These are phyloP conservation scores for Boletus subparvulus DNA, from an alignment of 768 basidiomycete genomes.

Conservation along the genomic window DNA sequence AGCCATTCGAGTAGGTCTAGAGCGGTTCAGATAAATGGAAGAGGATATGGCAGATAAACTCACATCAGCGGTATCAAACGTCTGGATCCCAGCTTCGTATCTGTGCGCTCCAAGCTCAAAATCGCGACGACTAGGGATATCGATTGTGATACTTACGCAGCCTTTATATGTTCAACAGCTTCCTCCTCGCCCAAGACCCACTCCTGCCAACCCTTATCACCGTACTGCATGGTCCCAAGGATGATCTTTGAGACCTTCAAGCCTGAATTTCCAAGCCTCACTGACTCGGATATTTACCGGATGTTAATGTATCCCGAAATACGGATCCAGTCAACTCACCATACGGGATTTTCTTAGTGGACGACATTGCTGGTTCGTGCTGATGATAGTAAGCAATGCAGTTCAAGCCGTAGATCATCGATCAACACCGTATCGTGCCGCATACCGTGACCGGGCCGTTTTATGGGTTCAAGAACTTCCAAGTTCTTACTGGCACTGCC, in stretches of 20 bases:
- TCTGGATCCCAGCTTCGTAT: constrained; percentile 37
- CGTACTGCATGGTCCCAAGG: constrained; percentile 50
- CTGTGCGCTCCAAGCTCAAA: constrained; percentile 14
- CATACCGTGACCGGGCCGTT: background rate
- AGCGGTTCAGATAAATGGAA: background rate
- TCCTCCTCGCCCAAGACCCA: constrained; percentile 54
- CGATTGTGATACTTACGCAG: constrained; percentile 36
- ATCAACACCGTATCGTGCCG: background rate
- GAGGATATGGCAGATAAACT: constrained; percentile 2
- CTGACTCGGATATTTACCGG: constrained; percentile 24
- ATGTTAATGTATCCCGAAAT: background rate
- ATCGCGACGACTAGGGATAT: background rate
- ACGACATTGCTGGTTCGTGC: constrained; percentile 16
- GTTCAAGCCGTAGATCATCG: background rate
- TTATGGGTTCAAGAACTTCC: background rate
- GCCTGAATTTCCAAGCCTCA: constrained; percentile 47
- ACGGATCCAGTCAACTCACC: constrained; percentile 22
- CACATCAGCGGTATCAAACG: constrained; percentile 37
- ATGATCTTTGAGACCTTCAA: constrained; percentile 52
- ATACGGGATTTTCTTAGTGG: constrained; percentile 30
- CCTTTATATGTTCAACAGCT: constrained; percentile 45
- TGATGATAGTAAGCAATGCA: background rate
- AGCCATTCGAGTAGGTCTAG: constrained; percentile 64
- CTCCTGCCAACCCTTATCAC: constrained; percentile 46
- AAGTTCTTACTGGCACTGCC: constrained; percentile 14